Evolutionary conservation across 768 basidiomycete species (phyloP), one percentile per base, ranked within the genome.

Genomic region (Tylopilus plumbeoviolaceoides): DNA sequence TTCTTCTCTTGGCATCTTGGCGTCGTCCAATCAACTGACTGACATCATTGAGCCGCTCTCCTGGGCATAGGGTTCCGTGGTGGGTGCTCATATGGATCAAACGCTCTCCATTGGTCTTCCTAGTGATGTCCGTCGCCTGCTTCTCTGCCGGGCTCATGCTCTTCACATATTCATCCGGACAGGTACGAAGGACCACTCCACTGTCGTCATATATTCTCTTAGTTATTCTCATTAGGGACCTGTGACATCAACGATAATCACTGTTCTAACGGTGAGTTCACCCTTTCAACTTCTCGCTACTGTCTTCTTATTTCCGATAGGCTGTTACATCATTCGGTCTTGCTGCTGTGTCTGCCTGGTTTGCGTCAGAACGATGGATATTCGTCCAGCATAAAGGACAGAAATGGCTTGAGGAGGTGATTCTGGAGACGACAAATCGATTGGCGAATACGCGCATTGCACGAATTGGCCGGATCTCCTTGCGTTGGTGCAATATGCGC

Each of bases 41-140:
- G 51, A 61, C 58, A 54, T 54, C 57, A 59, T 51, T 10, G 50
- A 79, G 78, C 54, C 79, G 78, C 31, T 81, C 79, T 7, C 78
- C 78, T 48, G 76, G 78, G 48, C 75, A 80, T 58, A 75, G 78
- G 55, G 78, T 80, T 46, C 78, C 78, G 9, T 80, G 78, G 78
- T 80, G 78, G 78, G 77, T 81, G 21, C 65, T 79, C 39, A 90
- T 91, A 59, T 91, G 87, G 89, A 91, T 91, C 72, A 91, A 90
- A 64, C 76, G 88, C 33, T 88, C 87, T 6, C 89, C 89, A 14
- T 75, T 91, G 31, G 85, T 90, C 56, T 89, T 91, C 72, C 80
- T 91, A 43, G 88, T 91, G 54, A 76, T 91, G 66, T 89, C 89
- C 48, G 88, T 91, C 42, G 86, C 87, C 38, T 87, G 85, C 68